Evolutionary conservation across 1,284 basidiomycete species (phyloP), one percentile per base, ranked within the genome.

Genomic region (Chondrostereum purpureum): DNA sequence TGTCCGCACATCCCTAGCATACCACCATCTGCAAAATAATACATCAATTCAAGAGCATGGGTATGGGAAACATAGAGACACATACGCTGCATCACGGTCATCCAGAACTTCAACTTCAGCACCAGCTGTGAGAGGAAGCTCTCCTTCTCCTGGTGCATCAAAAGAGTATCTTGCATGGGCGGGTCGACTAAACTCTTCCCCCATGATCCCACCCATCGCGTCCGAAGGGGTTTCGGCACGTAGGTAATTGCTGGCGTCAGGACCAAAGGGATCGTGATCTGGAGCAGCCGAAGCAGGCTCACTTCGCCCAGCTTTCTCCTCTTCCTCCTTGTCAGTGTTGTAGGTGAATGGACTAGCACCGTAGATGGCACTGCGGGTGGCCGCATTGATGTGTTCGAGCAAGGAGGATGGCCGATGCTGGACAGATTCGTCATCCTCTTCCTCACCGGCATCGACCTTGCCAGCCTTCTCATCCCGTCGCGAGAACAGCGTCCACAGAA

Each of bases 401-500:
- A 92, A 67, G 38, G 87, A 85, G 22, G 89, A 87, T 38, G 90
- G 79, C 6, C 87, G 76, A 60, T 85, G 80, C 52, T 80, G 77
- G 20, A 73, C 72, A 18, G 83, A 87, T 54, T 81, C 79, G 45
- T 86, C 82, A 40, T 89, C 86, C 2, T 87, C 83, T 5, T 84
- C 86, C n/a, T 79, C 69, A 1, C 62, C 70, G 18, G 59, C 61
- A 46, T 83, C 82, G 48, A 75, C 73, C 57, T 82, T 81, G 53
- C 67, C 65, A 10, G 77, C 55, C 58, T 75, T 81, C 56, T 83
- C 82, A 20, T 88, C 88, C 43, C 82, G 75, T 39, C 90, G 75
- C 17, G 88, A 83, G 61, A 92, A 83, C 11, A 96, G 74, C 0
- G 92, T 86, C 83, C 92, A 91, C 35, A 98, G 68, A 39, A 98